Evolutionary conservation across 2,329 filamentous ascomycete genomes (phyloP).

Genomic region (Bipolaris victoriae): DNA sequence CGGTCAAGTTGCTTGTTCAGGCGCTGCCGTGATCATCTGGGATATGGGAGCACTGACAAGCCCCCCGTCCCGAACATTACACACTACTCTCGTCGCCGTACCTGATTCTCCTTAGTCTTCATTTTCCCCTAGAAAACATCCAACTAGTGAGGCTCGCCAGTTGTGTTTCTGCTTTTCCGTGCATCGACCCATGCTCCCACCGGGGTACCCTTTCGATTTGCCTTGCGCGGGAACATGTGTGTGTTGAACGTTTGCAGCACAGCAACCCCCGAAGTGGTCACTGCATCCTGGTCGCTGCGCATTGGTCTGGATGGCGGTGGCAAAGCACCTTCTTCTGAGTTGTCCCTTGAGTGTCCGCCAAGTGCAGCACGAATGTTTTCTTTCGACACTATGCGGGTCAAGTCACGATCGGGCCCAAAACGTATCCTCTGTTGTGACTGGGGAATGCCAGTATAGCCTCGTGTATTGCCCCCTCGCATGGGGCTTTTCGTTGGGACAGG

Average conservation of each 20-base stretch:
- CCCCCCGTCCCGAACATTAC: not conserved
- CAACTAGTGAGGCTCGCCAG: not conserved
- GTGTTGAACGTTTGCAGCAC: constrained; percentile 35
- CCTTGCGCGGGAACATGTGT: constrained; percentile 38
- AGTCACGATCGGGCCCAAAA: constrained; percentile 9
- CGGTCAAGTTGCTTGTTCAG: not conserved
- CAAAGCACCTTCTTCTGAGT: constrained; percentile 25
- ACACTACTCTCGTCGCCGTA: not conserved
- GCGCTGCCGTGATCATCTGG: not conserved
- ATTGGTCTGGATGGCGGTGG: constrained; percentile 8
- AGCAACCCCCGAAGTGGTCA: not conserved
- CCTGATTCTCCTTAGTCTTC: not conserved
- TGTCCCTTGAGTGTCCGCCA: constrained; percentile 23
- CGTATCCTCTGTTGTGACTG: constrained; percentile 6
- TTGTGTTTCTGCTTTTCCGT: not conserved
- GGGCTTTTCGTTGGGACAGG: constrained; percentile 32
- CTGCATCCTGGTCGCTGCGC: not conserved
- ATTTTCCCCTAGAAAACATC: not conserved
- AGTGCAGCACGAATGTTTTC: constrained; percentile 43
- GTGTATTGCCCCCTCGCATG: constrained; percentile 10
- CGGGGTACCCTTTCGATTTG: constrained; percentile 22
- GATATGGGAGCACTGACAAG: not conserved
- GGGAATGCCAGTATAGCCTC: not conserved
- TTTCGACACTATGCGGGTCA: constrained; percentile 39
- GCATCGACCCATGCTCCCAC: constrained; percentile 15